Conservation (phyloP, 2,329 filamentous ascomycete genomes). For the Plectosphaerella sp. region DNA sequence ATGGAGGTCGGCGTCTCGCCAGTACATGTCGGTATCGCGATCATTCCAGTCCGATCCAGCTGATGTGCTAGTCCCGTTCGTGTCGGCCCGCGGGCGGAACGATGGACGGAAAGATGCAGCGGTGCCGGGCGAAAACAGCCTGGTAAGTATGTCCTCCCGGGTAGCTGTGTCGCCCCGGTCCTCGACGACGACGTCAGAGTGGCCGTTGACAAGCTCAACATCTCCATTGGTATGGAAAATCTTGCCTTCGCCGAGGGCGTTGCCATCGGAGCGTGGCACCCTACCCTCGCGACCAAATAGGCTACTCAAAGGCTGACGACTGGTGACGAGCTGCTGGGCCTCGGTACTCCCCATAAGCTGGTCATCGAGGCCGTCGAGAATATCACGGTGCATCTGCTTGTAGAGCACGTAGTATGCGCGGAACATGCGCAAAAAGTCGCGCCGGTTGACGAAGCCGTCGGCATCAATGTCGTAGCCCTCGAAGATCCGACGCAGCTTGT, state of each 20-base stretch:
- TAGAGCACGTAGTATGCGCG: constrained; percentile 88
- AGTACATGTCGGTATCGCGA: constrained; percentile 29
- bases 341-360: constrained; percentile 72
- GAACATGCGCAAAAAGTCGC: constrained; percentile 88
- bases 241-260: constrained; percentile 64
- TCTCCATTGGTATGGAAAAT: constrained; percentile 58
- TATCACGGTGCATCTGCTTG: constrained; percentile 83
- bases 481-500: constrained; percentile 71
- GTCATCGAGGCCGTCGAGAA: constrained; percentile 72
- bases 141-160: constrained; percentile 56
- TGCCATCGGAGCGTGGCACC: constrained; percentile 59
- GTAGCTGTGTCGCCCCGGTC: constrained; percentile 57
- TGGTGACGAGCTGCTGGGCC: constrained; percentile 70
- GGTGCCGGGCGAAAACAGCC: constrained; percentile 38
- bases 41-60: constrained; percentile 4
- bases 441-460: constrained; percentile 79
- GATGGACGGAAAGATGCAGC: constrained; percentile 21
- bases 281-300: constrained; percentile 69
- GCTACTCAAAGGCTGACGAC: constrained; percentile 71
- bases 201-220: constrained; percentile 56
- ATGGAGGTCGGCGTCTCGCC: constrained; percentile 39
- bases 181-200: constrained; percentile 51
- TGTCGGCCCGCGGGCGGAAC: constrained; percentile 12
- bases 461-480: constrained; percentile 86
- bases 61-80: constrained; percentile 16